These are phyloP conservation scores for Dothidotthia symphoricarpi DNA, from an alignment of 2,329 filamentous ascomycete genomes.

Conservation along the genomic window DNA sequence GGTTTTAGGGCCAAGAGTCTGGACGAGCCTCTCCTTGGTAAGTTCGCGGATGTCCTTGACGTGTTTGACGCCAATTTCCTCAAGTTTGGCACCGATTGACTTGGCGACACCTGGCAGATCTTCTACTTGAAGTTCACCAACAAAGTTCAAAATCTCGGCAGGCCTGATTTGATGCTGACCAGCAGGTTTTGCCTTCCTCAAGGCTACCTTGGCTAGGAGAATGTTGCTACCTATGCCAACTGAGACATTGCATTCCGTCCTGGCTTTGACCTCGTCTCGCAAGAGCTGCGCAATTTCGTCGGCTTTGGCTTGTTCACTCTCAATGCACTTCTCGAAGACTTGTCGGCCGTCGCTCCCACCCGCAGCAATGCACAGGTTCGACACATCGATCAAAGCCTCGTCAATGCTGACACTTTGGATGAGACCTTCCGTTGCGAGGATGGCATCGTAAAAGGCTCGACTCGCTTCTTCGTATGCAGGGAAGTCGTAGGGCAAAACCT, in stretches of 20 bases:
- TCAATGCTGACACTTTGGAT: slow-evolving; percentile 98
- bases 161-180: slow-evolving; percentile 87
- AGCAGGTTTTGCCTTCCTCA: slow-evolving; percentile 89
- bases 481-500: slow-evolving; percentile 94
- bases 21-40: slow-evolving; percentile 72
- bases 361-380: slow-evolving; percentile 63
- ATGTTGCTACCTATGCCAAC: slow-evolving; percentile 92
- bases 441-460: slow-evolving; percentile 78
- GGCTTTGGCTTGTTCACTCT: slow-evolving; percentile 75
- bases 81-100: slow-evolving; percentile 82
- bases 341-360: slow-evolving; percentile 65
- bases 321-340: slow-evolving; percentile 66
- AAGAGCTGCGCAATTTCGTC: slow-evolving; percentile 68
- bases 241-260: slow-evolving; percentile 83
- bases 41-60: slow-evolving; percentile 80
- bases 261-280: slow-evolving; percentile 67
- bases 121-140: slow-evolving; percentile 74
- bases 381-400: slow-evolving; percentile 86
- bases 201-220: slow-evolving; percentile 82
- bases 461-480: slow-evolving; percentile 92
- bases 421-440: slow-evolving; percentile 73
- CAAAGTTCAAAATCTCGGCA: slow-evolving; percentile 71
- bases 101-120: slow-evolving; percentile 89
- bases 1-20: slow-evolving; percentile 82
- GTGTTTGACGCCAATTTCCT: slow-evolving; percentile 77